phyloP scores from a whole-genome alignment of 2,329 filamentous ascomycete species.

The Fusarium kyushuense region DNA sequence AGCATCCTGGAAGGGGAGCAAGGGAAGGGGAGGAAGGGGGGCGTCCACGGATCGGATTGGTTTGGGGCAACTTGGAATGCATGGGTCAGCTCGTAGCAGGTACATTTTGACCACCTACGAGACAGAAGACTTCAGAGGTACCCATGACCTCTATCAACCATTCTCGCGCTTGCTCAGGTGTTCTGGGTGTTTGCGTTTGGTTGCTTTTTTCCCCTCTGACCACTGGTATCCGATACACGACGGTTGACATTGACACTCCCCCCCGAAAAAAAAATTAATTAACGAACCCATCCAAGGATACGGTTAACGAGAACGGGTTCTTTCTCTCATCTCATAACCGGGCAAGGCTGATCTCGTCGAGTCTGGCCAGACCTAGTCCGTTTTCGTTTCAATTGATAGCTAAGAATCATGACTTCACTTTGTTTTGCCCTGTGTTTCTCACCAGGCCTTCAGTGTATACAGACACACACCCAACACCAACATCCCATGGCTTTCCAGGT shows the following conservation, averaged over 20 bases:
- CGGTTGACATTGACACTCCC: not conserved
- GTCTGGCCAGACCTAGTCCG: not conserved
- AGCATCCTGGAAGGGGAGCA: slow-evolving; percentile 36
- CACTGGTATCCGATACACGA: slow-evolving; percentile 27
- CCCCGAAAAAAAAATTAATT: not conserved
- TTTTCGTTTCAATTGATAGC: slow-evolving; percentile 5
- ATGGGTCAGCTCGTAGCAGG: slow-evolving; percentile 15
- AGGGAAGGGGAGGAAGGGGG: slow-evolving; percentile 24
- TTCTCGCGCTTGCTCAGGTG: slow-evolving; percentile 12
- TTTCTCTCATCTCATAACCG: slow-evolving; percentile 11
- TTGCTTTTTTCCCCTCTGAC: not conserved
- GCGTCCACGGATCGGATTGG: slow-evolving; percentile 28
- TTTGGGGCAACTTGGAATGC: slow-evolving; percentile 15
- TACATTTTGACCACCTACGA: slow-evolving; percentile 11
- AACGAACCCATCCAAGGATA: slow-evolving; percentile 11
- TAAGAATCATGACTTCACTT: slow-evolving; percentile 7
- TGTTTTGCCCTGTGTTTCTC: slow-evolving; percentile 2
- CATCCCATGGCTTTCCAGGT: slow-evolving; percentile 16
- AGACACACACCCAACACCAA: not conserved
- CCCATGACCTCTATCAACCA: slow-evolving; percentile 4
- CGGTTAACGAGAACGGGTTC: slow-evolving; percentile 13
- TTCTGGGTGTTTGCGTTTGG: slow-evolving; percentile 21
- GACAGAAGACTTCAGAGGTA: slow-evolving; percentile 11
- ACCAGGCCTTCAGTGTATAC: slow-evolving; percentile 19
- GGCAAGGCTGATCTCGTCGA: not conserved